A percentile compares a stretch with the other conserved stretches of the same genome.
phyloP scores from a whole-genome alignment of 1,284 basidiomycete genomes.

The Leccinum subrobustum region DNA sequence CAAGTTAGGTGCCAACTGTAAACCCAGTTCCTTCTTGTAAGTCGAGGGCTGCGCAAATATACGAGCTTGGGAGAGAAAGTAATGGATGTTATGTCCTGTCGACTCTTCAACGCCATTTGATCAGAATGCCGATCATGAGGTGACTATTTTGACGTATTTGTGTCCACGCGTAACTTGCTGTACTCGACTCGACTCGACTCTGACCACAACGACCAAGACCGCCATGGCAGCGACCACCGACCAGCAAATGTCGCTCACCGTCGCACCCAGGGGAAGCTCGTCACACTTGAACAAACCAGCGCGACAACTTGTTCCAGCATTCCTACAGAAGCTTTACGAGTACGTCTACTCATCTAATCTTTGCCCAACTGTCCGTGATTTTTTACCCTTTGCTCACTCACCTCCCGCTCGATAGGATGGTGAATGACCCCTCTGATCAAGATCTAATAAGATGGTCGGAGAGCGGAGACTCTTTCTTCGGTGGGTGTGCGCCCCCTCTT shows the following conservation, averaged over 20 bases:
- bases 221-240: slow-evolving; percentile 31
- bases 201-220: slow-evolving; percentile 9
- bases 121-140: background rate
- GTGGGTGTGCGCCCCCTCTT: slow-evolving; percentile 42
- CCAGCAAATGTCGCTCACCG: slow-evolving; percentile 54
- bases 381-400: slow-evolving; percentile 1
- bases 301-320: slow-evolving; percentile 73
- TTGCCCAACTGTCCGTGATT: slow-evolving; percentile 6
- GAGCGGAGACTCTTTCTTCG: slow-evolving; percentile 87
- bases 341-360: slow-evolving; percentile 41
- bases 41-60: no score
- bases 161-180: background rate
- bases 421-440: slow-evolving; percentile 81
- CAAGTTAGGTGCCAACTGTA: no score
- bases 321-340: slow-evolving; percentile 92
- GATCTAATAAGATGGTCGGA: slow-evolving; percentile 90
- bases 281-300: slow-evolving; percentile 51
- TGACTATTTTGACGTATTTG: background rate
- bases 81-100: no score
- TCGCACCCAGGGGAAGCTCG: slow-evolving; percentile 41
- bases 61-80: no score
- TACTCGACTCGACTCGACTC: background rate
- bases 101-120: no score
- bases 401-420: slow-evolving; percentile 63
- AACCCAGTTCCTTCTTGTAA: no score